Conservation (phyloP, 345 rosid genomes). For the Populus pruinosa region DNA sequence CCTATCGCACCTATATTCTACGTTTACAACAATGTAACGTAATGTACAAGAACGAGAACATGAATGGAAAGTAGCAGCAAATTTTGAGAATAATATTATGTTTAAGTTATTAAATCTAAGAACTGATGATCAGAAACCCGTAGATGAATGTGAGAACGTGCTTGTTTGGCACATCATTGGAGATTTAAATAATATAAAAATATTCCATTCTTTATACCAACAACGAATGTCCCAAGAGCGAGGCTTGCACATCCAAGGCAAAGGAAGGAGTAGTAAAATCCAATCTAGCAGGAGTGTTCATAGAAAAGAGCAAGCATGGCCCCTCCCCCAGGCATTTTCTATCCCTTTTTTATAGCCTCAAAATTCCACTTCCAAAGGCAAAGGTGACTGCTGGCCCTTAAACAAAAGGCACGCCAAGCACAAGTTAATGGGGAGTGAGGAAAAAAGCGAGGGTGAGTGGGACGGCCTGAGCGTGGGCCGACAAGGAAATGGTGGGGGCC, state of each 20-base stretch:
- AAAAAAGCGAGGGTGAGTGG: constrained; percentile 17
- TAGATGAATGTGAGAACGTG: not conserved
- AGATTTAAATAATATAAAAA: not conserved
- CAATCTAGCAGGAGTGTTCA: not conserved
- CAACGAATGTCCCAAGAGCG: not conserved
- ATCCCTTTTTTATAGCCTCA: not conserved
- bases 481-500: constrained; percentile 37
- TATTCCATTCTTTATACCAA: not conserved
- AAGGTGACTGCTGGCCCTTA: not conserved
- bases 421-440: constrained; percentile 27
- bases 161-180: not conserved
- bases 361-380: too few relatives aligned
- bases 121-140: not conserved
- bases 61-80: too few relatives aligned
- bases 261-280: not conserved
- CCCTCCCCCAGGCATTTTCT: too few relatives aligned
- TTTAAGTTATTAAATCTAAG: too few relatives aligned
- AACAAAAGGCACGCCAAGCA: constrained; percentile 31
- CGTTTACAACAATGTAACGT: too few relatives aligned
- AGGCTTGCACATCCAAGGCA: too few relatives aligned
- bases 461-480: constrained; percentile 47
- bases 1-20: too few relatives aligned
- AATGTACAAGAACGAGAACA: too few relatives aligned
- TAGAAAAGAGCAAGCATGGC: too few relatives aligned
- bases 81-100: too few relatives aligned